Base-by-base conservation (phyloP, 331 rosid genomes). In the Pyracantha coccinea region DNA sequence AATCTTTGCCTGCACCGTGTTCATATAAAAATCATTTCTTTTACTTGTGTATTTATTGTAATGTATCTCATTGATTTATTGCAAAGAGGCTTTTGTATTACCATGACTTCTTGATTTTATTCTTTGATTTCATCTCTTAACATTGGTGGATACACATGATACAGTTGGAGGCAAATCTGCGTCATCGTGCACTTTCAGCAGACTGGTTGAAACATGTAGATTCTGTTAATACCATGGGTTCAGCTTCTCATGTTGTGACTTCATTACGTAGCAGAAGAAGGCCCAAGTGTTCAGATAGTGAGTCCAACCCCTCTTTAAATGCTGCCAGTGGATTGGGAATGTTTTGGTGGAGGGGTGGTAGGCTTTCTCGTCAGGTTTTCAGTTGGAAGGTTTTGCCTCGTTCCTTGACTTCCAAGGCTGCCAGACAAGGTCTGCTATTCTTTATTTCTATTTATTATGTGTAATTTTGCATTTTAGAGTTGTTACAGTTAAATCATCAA, bases 321-420 rank as follows among this genome's bases (percentile, higher is more conserved):
- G 70, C 87, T 45, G 69, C 85, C 57, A 72, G 93, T 87, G 97
- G 97, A 68, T 83, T 94, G 87, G 91, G 89, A 67, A 82, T 84
- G 75, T 89, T 82, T 69, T 95, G 99, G 99, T 90, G 97, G 97
- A 90, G 99, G 88, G 99, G 99, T 69, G 99, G 97, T 72, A 85
- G 86, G 84, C 87, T 92, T 85, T 90, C 99, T 53, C 97, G 97
- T 66, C 84, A 86, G 72, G 80, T 95, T 78, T 95, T 87, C 84
- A 89, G 86, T 83, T 95, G 92, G 85, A 95, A 95, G 87, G 84
- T 63, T 78, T 75, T 95, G 83, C 99, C 99, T 74, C 84, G 50
- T 68, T 77, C 93, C 64, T 78, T 92, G 88, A 85, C 83, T 82
- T 75, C 93, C 47, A 95, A 89, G 88, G 99, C 96, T 77, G 97